phyloP scores from a whole-genome alignment of 2,329 filamentous ascomycete species.

The Aaosphaeria arxii region DNA sequence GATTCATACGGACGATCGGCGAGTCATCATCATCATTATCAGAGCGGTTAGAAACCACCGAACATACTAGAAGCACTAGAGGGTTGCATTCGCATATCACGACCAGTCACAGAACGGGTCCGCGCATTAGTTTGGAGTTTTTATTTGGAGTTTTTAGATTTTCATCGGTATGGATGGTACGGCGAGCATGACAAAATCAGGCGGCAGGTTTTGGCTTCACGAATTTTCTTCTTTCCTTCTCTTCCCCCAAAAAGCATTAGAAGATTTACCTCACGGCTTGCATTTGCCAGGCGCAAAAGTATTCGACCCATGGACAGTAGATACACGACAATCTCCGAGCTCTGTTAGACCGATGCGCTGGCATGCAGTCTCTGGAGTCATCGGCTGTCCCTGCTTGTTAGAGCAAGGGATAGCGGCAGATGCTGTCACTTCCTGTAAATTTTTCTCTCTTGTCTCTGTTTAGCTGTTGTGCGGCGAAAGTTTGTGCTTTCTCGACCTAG shows the following conservation, averaged over 20 bases:
- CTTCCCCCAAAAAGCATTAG: conserved; percentile 31
- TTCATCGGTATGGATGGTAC: background rate
- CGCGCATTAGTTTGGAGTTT: background rate
- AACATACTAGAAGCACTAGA: conserved; percentile 9
- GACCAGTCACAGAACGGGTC: too few species aligned
- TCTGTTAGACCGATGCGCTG: too few species aligned
- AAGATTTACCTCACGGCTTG: conserved; percentile 28
- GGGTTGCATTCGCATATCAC: conserved; percentile 3
- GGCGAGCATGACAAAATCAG: too few species aligned
- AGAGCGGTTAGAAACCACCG: conserved; percentile 5
- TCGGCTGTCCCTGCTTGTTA: too few species aligned
- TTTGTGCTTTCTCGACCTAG: too few species aligned
- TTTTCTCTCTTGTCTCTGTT: too few species aligned
- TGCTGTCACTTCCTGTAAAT: too few species aligned
- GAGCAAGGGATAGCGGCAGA: too few species aligned
- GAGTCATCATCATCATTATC: conserved; percentile 7
- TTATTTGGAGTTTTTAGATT: background rate
- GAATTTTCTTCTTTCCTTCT: too few species aligned
- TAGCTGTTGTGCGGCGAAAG: too few species aligned
- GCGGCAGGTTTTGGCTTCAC: too few species aligned
- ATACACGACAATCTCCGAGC: background rate
- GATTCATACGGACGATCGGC: conserved; percentile 2
- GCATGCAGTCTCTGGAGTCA: too few species aligned
- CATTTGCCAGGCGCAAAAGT: conserved; percentile 31
- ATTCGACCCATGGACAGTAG: conserved; percentile 1